Evolutionary conservation across 306 rosid genomes (phyloP).

Genomic region (Cercis canadensis): DNA sequence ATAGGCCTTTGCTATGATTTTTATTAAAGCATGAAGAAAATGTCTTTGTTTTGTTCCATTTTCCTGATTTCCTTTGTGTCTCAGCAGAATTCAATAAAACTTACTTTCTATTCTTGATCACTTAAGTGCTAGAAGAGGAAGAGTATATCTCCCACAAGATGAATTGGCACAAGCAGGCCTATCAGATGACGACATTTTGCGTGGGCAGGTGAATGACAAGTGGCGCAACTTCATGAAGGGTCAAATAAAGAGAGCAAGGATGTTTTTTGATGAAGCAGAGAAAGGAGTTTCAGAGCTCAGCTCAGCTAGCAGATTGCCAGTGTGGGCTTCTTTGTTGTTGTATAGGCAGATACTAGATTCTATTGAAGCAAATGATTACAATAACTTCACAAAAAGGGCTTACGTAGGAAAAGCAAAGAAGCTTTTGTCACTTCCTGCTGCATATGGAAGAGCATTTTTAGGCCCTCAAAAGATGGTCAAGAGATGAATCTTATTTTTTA

Average conservation of each 20-base stretch:
- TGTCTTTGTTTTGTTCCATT: too few species aligned
- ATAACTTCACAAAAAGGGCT: constrained; percentile 90
- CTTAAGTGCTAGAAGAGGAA: constrained; percentile 89
- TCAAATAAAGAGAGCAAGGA: constrained; percentile 86
- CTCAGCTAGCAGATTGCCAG: constrained; percentile 95
- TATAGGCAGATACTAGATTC: constrained; percentile 86
- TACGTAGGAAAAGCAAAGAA: constrained; percentile 81
- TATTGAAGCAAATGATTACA: constrained; percentile 93
- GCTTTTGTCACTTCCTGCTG: constrained; percentile 69
- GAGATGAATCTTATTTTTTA: constrained; percentile 32
- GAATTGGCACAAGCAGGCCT: constrained; percentile 86
- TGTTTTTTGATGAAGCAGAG: constrained; percentile 94
- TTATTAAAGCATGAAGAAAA: too few species aligned
- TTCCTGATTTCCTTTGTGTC: not conserved
- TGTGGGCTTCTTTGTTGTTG: constrained; percentile 80
- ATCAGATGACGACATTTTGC: constrained; percentile 79
- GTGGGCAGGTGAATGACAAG: constrained; percentile 74
- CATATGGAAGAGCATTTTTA: constrained; percentile 71
- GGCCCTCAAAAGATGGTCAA: constrained; percentile 55
- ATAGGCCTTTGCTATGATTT: too few species aligned
- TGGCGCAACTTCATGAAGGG: constrained; percentile 92
- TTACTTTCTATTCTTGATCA: not conserved
- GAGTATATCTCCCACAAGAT: constrained; percentile 93
- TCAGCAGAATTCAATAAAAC: not conserved
- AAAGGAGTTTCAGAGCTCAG: constrained; percentile 77